A percentile compares a stretch with the other conserved stretches of the same genome.
phyloP scores from a whole-genome alignment of 148 eudicot genomes.

The Cornus kousa region DNA sequence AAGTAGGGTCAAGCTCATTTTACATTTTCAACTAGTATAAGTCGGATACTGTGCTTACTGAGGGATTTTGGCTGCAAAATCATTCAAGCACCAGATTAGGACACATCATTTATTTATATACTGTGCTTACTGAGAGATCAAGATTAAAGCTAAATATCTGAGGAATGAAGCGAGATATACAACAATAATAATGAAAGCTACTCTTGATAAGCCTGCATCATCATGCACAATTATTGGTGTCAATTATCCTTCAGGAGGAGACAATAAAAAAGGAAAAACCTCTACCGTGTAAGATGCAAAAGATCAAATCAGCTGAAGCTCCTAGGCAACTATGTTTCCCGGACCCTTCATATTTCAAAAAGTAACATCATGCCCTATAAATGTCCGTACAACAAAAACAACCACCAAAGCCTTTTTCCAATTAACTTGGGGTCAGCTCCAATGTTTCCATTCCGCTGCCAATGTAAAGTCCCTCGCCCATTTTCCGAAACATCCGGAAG shows the following conservation, averaged over 20 bases:
- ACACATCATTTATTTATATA: neutral
- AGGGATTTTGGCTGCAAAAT: slow-evolving; percentile 67
- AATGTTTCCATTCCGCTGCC: too few relatives aligned
- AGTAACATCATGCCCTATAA: too few relatives aligned
- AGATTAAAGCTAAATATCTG: neutral
- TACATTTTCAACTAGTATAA: too few relatives aligned
- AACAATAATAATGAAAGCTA: neutral
- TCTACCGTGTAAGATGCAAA: neutral
- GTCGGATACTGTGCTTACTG: too few relatives aligned
- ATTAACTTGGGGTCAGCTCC: too few relatives aligned
- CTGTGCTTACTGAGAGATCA: neutral
- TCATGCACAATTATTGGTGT: neutral
- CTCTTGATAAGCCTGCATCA: slow-evolving; percentile 74
- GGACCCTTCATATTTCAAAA: too few relatives aligned
- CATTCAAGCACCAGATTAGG: neutral
- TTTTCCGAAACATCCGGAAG: too few relatives aligned
- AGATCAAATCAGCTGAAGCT: neutral
- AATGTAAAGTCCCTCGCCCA: too few relatives aligned
- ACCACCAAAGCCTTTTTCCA: too few relatives aligned
- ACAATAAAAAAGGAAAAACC: neutral
- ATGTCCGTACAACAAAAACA: too few relatives aligned
- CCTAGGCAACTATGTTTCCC: too few relatives aligned
- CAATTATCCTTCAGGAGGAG: neutral
- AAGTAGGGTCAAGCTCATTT: too few relatives aligned
- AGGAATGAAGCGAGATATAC: neutral